Evolutionary conservation across 2,329 filamentous ascomycete species (phyloP).

Genomic region (Ophiostoma piceae): DNA sequence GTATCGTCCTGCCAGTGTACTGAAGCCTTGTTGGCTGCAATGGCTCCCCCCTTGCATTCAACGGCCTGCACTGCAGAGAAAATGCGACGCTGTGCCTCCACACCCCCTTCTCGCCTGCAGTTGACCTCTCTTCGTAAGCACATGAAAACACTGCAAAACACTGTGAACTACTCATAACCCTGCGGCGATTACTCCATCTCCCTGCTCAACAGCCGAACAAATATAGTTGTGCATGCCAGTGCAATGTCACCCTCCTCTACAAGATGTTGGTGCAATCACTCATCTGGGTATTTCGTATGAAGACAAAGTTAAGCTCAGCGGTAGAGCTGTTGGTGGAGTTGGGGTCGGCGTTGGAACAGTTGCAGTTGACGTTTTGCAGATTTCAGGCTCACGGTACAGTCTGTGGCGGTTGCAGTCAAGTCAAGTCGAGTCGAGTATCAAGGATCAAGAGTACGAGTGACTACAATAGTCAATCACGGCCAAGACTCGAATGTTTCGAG

Average conservation of each 20-base stretch:
- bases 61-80: background rate
- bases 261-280: background rate
- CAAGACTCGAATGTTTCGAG: background rate
- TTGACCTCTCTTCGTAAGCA: too few relatives aligned
- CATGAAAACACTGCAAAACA: background rate
- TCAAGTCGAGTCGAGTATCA: too few relatives aligned
- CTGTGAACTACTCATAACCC: background rate
- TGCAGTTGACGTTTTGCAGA: background rate
- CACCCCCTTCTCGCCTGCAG: background rate
- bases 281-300: background rate
- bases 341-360: background rate
- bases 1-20: background rate
- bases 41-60: background rate
- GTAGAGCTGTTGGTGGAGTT: background rate
- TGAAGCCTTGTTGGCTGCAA: background rate
- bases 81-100: background rate
- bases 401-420: too few relatives aligned
- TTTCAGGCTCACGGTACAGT: background rate
- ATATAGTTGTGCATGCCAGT: slow-evolving; percentile 7
- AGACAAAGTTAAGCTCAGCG: background rate
- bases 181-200: slow-evolving; percentile 8
- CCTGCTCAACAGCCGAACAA: background rate
- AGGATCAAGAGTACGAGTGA: too few relatives aligned
- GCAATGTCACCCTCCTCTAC: background rate
- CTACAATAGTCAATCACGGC: background rate